Percentiles rank a stretch among this genome's conserved stretches.
Conservation (phyloP, 2,329 filamentous ascomycete genomes). For the Paecilomyces niveus region DNA sequence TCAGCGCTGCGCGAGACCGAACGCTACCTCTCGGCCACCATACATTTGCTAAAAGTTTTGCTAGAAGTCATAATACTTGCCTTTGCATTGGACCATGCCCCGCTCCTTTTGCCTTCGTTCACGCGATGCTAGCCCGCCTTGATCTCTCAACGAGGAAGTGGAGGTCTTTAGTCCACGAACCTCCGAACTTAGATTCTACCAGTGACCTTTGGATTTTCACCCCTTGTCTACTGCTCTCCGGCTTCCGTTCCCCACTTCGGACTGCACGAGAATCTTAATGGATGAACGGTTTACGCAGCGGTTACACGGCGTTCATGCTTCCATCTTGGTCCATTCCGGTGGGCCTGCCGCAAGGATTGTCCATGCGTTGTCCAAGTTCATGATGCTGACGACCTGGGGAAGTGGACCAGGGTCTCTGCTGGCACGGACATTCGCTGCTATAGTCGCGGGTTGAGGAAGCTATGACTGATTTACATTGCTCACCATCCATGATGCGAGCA, state of each 20-base stretch:
- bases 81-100: constrained; percentile 9
- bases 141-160: not conserved
- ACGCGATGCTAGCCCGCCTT: not conserved
- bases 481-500: not conserved
- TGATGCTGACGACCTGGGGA: not conserved
- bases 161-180: not conserved
- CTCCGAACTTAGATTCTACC: not conserved
- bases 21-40: not conserved
- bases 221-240: not conserved
- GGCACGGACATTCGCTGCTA: not conserved
- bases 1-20: not conserved
- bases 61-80: constrained; percentile 15
- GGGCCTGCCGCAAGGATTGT: not conserved
- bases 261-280: not conserved
- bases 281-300: not conserved
- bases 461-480: not conserved
- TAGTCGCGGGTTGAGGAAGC: not conserved
- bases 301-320: not conserved
- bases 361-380: not conserved
- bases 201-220: not conserved
- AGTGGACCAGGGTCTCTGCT: not conserved
- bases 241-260: not conserved
- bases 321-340: not conserved
- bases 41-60: constrained; percentile 7
- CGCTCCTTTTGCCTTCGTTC: not conserved